phyloP scores from a whole-genome alignment of 257 asterid genomes.

The Nicotiana tabacum region DNA sequence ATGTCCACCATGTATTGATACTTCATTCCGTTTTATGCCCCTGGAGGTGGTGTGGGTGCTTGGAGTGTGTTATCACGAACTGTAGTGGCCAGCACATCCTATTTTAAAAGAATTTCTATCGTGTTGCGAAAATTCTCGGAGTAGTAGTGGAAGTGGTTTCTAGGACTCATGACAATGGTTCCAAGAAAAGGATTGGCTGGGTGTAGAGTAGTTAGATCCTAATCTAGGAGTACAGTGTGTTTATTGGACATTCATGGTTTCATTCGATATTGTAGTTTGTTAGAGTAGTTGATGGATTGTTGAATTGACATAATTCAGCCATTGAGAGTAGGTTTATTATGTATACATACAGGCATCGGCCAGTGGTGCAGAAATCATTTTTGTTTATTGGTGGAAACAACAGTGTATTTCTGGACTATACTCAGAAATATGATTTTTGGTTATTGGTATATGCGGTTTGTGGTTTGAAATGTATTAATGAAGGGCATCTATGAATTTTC shows the following conservation, averaged over 20 bases:
- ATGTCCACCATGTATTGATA: constrained; percentile 14
- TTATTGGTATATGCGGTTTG: not conserved
- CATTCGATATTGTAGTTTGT: constrained; percentile 28
- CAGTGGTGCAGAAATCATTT: constrained; percentile 41
- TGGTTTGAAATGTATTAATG: not conserved
- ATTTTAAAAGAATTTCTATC: not conserved
- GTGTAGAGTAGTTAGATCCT: constrained; percentile 54
- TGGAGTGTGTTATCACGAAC: constrained; percentile 16
- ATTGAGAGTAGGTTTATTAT: constrained; percentile 21
- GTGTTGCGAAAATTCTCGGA: not conserved
- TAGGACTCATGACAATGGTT: not conserved
- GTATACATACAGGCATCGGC: constrained; percentile 44
- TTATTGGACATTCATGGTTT: constrained; percentile 24
- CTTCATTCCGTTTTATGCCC: constrained; percentile 25
- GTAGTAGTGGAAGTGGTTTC: constrained; percentile 8
- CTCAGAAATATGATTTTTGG: not conserved
- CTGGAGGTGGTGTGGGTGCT: constrained; percentile 19
- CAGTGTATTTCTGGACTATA: constrained; percentile 11
- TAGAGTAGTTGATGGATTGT: constrained; percentile 16
- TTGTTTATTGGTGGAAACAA: constrained; percentile 10
- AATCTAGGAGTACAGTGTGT: constrained; percentile 38
- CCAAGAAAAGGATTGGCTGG: constrained; percentile 31
- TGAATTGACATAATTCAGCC: constrained; percentile 12
- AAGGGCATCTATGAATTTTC: not conserved
- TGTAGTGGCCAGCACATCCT: not conserved